Conservation (phyloP, 1,139 yeast genomes). For the Kodamaea fungicola region DNA sequence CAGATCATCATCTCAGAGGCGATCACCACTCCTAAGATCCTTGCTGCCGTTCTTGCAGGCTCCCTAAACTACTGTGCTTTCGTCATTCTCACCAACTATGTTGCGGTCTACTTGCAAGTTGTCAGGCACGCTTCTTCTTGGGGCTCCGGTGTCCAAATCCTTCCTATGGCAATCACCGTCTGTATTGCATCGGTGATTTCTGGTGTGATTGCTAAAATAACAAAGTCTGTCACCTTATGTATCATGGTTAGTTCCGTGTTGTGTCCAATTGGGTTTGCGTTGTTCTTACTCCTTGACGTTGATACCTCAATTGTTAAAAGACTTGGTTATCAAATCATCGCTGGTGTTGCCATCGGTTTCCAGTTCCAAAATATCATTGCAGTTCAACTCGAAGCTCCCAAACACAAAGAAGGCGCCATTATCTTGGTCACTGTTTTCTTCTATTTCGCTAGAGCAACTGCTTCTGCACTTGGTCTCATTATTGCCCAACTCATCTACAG, state of each 20-base stretch:
- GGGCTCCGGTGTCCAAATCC: constrained; percentile 36
- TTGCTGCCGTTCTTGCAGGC: constrained; percentile 8
- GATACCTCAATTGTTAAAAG: constrained; percentile 32
- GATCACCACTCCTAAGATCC: constrained; percentile 39
- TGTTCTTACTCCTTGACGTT: constrained; percentile 37
- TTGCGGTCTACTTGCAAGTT: constrained; percentile 35
- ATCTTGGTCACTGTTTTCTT: constrained; percentile 35
- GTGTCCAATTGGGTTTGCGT: constrained; percentile 52
- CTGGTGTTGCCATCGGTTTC: constrained; percentile 54
- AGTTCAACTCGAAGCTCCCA: constrained; percentile 35
- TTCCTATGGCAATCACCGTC: constrained; percentile 34
- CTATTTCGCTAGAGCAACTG: constrained; percentile 29
- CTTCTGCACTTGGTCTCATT: constrained; percentile 26
- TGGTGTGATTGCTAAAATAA: constrained; percentile 29
- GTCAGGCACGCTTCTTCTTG: constrained; percentile 30
- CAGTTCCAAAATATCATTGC: constrained; percentile 50
- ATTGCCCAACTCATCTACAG: constrained; percentile 21
- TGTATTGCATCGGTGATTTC: constrained; percentile 26
- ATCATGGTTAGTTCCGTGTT: constrained; percentile 33
- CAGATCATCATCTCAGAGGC: constrained; percentile 48
- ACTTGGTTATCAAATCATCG: constrained; percentile 51
- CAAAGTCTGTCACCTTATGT: constrained; percentile 16
- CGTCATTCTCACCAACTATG: constrained; percentile 9
- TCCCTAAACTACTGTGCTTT: constrained; percentile 9
- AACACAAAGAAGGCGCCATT: constrained; percentile 29